A percentile compares a stretch with the other conserved stretches of the same genome.
Evolutionary conservation across 148 eudicot genomes (phyloP).

Genomic region (Salicornia ramosissima): DNA sequence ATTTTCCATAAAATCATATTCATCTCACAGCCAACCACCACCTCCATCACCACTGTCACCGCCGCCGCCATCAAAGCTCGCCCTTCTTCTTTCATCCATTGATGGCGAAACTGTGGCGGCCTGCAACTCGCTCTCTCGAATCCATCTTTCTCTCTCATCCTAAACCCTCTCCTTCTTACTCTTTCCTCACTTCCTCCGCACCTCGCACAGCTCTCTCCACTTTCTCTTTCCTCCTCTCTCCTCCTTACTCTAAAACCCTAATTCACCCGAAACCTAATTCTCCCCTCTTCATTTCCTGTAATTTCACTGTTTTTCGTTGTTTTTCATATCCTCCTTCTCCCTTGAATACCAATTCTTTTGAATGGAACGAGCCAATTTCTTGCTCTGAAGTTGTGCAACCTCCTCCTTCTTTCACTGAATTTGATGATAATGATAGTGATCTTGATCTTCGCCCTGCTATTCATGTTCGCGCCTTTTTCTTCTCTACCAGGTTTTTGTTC

Average conservation of each 20-base stretch:
- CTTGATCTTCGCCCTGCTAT: slow-evolving; percentile 37
- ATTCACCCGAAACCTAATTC: background rate
- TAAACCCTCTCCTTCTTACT: slow-evolving; percentile 14
- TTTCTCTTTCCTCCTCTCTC: background rate
- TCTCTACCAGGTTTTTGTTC: slow-evolving; percentile 68
- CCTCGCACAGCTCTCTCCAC: background rate
- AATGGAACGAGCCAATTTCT: slow-evolving; percentile 47
- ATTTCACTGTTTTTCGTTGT: background rate
- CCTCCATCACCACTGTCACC: background rate
- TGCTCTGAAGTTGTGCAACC: slow-evolving; percentile 37
- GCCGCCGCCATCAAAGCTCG: background rate
- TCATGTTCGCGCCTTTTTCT: slow-evolving; percentile 84
- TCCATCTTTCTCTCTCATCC: slow-evolving; percentile 15
- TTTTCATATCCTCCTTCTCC: slow-evolving; percentile 36
- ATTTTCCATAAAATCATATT: too few relatives aligned
- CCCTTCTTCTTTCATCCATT: background rate
- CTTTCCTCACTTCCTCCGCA: background rate
- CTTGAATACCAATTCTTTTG: slow-evolving; percentile 21
- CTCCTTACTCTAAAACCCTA: slow-evolving; percentile 16
- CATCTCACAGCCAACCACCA: background rate
- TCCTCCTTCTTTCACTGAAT: slow-evolving; percentile 16
- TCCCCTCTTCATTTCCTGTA: slow-evolving; percentile 10
- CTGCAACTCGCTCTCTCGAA: slow-evolving; percentile 22
- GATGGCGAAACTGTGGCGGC: slow-evolving; percentile 30
- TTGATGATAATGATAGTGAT: slow-evolving; percentile 15